Evolutionary conservation across 768 basidiomycete genomes (phyloP), one percentile per base, ranked within the genome.

Genomic region (Leccinum incarnatum): DNA sequence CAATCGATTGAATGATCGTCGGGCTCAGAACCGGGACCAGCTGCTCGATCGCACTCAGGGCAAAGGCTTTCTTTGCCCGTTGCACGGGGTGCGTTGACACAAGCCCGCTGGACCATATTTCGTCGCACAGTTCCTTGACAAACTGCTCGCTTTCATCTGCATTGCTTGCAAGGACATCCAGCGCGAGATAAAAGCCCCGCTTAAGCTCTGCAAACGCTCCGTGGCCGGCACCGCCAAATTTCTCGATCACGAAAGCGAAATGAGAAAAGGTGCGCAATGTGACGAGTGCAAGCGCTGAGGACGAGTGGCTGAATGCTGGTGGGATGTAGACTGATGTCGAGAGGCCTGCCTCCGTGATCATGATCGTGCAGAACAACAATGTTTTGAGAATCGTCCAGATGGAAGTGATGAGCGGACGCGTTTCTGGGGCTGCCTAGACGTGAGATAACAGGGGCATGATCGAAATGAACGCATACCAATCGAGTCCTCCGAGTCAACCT

Each of bases 11-110:
- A 53, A 92, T 78, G 55, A 76, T 81, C 3, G 75, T 73, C 14
- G 81, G 79, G 51, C 75, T 77, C 15, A 94, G 73, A 4, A 81
- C 77, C 0, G 85, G 82, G 10, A 93, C 78, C 4, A 95, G 79
- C 66, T 93, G 93, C 69, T 95, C 93, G 21, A 90, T 81, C 56
- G 84, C 83, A 8, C 87, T 87, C 30, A 95, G 75, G 11, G 81
- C 80, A 68, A 87, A 93, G 0, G 88, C 87, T 57, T 68, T 75
- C 61, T 76, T 77, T 4, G 77, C 78, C 42, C 72, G 67, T 36
- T 66, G 65, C 21, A 69, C 59, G 40, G 59, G 67, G 27, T 69
- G 71, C 10, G 62, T 62, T 34, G 64, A n/a, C 42, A 14, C 25
- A 23, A 74, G 72, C 21, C 54, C 56, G n/a, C 58, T 59, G 9